Base-by-base conservation (phyloP, 495 filamentous ascomycete genomes). In the Umbilicaria muhlenbergii region DNA sequence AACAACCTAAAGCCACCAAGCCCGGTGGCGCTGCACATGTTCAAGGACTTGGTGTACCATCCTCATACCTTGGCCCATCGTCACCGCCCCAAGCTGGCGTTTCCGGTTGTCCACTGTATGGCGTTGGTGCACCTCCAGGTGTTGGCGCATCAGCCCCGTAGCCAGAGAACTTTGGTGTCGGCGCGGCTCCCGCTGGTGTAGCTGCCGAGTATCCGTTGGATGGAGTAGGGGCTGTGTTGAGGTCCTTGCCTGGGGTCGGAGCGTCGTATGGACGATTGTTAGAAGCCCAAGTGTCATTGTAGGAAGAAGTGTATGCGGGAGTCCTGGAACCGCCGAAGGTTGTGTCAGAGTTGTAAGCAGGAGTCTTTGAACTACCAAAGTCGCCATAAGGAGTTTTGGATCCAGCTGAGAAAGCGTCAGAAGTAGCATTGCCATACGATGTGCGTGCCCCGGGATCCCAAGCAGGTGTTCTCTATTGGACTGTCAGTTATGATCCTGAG, bases 281-380 rank as follows among this genome's bases (percentile, higher is more conserved):
- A 41, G 53, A 56, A 11, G 50, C 35, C 15, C 50, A 49, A 21
- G 51, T 59, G 37, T 51, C 48, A 40, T 46, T 52, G 35, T 49
- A 51, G 13, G 48, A 43, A 7, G 54, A 43, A 34, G 19, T 56
- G 64, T 71, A 72, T 36, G 71, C 74, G 12, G 70, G 72, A 17
- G 67, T 73, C 44, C 73, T 69, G 21, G 49, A 55, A 51, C 55
- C 68, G 44, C 60, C 68, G 0, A 28, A 28, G 39, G 67, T 64
- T 34, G 68, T 71, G 11, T 62, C 68, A 39, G 61, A 63, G 11
- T 71, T 72, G 58, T 82, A 84, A n/a, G 73, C 77, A 3, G 81
- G 84, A 0, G 84, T 91, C 51, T 83, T 80, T 32, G 77, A 78
- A 17, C 78, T 67, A 49, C 82, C 83, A 48, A 79, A 74, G 42